Conservation (phyloP, 352 stramenopile genomes). For the Phytophthora nicotianae region DNA sequence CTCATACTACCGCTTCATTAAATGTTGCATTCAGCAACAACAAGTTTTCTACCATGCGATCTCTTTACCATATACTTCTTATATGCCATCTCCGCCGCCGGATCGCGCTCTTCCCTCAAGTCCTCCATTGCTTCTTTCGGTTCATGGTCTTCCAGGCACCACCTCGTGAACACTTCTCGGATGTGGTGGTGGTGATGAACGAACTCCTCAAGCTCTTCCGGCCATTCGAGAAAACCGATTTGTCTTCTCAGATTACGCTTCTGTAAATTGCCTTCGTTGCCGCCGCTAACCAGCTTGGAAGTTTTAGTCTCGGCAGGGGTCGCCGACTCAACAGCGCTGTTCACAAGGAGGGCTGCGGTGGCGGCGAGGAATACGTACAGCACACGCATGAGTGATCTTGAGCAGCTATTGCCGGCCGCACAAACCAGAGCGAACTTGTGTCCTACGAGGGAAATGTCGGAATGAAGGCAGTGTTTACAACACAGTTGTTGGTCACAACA, state of each 20-base stretch:
- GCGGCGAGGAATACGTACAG: conserved; percentile 1
- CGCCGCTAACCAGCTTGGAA: not conserved
- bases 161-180: conserved; percentile 15
- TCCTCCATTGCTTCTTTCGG: conserved; percentile 4
- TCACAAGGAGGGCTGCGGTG: not conserved
- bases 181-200: conserved; percentile 20
- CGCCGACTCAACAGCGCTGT: not conserved
- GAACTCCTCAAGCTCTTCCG: conserved; percentile 14
- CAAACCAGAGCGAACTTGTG: conserved; percentile 7
- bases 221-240: conserved; percentile 8
- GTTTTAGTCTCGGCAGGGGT: not conserved
- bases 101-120: not conserved
- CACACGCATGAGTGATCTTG: conserved; percentile 11
- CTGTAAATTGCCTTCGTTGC: not conserved
- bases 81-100: conserved; percentile 1
- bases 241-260: conserved; percentile 19
- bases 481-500: not conserved
- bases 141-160: conserved; percentile 23
- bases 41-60: conserved; percentile 7
- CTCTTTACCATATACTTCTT: conserved; percentile 1
- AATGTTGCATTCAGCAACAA: conserved; percentile 15
- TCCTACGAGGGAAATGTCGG: not conserved
- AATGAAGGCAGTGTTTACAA: conserved; percentile 5
- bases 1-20: too few relatives aligned
- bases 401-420: not conserved